These are phyloP conservation scores for Pichia sp. DNA, from an alignment of 1,139 yeast genomes.

Conservation along the genomic window DNA sequence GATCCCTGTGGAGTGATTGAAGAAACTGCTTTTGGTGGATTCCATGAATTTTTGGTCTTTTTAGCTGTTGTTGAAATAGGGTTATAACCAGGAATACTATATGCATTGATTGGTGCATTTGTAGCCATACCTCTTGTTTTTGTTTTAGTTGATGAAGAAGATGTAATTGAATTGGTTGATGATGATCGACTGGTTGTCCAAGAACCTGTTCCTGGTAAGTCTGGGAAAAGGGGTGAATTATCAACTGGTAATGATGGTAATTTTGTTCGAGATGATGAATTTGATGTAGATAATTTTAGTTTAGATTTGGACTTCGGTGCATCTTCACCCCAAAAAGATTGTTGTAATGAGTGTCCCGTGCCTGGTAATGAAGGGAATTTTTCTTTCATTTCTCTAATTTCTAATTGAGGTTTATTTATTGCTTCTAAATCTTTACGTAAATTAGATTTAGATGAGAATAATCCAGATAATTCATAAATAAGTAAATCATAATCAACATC, in stretches of 20 bases:
- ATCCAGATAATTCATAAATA: conserved; percentile 50
- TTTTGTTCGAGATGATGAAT: background rate
- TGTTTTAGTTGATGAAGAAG: background rate
- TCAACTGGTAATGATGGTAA: conserved; percentile 20
- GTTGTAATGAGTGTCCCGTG: conserved; percentile 12
- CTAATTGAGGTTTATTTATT: conserved; percentile 19
- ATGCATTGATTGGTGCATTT: conserved; percentile 21
- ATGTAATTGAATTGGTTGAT: background rate
- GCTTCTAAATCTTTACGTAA: conserved; percentile 31
- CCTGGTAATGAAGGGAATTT: conserved; percentile 54
- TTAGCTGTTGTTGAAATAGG: conserved; percentile 7
- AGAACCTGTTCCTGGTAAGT: conserved; percentile 3
- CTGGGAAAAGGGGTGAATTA: conserved; percentile 10
- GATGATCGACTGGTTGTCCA: conserved; percentile 5
- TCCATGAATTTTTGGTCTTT: conserved; percentile 8
- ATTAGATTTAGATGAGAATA: conserved; percentile 39
- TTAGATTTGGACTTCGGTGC: conserved; percentile 7
- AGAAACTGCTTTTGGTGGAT: background rate
- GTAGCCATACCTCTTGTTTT: conserved; percentile 18
- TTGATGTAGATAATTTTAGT: background rate
- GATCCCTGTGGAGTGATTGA: background rate
- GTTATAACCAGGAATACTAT: conserved; percentile 22
- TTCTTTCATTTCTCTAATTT: conserved; percentile 27
- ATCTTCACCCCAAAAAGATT: conserved; percentile 24
- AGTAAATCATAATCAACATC: conserved; percentile 48